phyloP scores from a whole-genome alignment of 2,329 filamentous ascomycete genomes.

The Claviceps arundinis region DNA sequence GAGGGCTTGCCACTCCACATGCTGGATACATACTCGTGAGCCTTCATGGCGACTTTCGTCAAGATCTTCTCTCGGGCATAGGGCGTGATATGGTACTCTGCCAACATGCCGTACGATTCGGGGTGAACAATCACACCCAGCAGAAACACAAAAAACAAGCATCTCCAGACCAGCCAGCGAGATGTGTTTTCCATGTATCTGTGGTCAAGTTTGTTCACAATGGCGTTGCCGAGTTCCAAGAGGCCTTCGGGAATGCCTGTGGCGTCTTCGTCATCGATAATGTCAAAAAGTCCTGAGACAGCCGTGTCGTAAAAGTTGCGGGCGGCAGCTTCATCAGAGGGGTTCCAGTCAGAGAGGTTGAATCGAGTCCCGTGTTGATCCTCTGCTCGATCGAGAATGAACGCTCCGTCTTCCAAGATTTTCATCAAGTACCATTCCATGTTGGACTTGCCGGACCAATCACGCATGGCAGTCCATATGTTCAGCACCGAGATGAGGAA shows the following conservation, averaged over 20 bases:
- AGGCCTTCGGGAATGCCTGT: conserved; percentile 80
- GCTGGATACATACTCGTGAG: conserved; percentile 67
- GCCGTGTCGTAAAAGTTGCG: conserved; percentile 83
- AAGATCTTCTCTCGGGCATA: conserved; percentile 74
- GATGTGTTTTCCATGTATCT: conserved; percentile 63
- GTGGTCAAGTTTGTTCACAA: conserved; percentile 62
- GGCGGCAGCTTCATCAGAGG: conserved; percentile 67
- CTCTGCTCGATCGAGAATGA: conserved; percentile 74
- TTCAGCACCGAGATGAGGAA: conserved; percentile 77
- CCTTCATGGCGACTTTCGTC: conserved; percentile 66
- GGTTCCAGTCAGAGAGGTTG: conserved; percentile 59
- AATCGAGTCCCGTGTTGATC: conserved; percentile 60
- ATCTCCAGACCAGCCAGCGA: conserved; percentile 76
- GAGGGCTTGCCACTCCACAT: conserved; percentile 57
- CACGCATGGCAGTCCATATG: conserved; percentile 72
- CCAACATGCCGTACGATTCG: conserved; percentile 66
- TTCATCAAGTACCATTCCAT: conserved; percentile 94
- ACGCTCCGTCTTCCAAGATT: conserved; percentile 82
- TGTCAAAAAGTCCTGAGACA: conserved; percentile 66
- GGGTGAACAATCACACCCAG: conserved; percentile 76
- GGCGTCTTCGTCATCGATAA: conserved; percentile 72
- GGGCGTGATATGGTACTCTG: conserved; percentile 84
- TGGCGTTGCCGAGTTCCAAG: conserved; percentile 71
- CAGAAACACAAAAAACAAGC: conserved; percentile 83
- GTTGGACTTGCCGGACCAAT: conserved; percentile 80